Evolutionary conservation across 352 stramenopile genomes (phyloP).

Genomic region (Aphanomyces stellatus): DNA sequence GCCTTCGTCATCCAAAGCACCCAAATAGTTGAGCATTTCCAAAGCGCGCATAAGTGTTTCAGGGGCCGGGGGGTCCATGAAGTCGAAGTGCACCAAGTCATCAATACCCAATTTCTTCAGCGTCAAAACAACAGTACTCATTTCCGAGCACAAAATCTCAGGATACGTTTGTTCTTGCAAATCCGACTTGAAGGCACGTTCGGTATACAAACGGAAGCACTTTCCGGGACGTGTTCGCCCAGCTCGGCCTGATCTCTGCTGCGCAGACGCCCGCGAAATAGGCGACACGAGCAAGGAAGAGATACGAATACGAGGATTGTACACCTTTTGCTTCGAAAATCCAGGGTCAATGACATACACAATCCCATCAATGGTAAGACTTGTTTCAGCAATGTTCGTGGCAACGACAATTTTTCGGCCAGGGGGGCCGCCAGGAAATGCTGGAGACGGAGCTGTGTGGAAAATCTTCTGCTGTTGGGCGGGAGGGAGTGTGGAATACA

Average conservation of each 20-base stretch:
- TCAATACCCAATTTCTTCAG: constrained; percentile 98
- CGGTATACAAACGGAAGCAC: constrained; percentile 97
- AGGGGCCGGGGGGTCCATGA: constrained; percentile 98
- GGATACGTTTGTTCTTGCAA: constrained; percentile 98
- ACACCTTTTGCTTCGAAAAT: constrained; percentile 99
- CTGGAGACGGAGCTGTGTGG: constrained; percentile 62
- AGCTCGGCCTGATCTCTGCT: constrained; percentile 89
- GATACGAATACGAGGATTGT: constrained; percentile 97
- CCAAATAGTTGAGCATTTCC: constrained; percentile 98
- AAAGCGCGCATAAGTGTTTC: constrained; percentile 98
- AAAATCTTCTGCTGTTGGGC: constrained; percentile 30
- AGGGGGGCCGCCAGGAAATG: constrained; percentile 38
- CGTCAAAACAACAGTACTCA: constrained; percentile 95
- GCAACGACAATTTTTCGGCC: constrained; percentile 95
- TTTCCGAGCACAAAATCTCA: constrained; percentile 96
- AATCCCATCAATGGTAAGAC: constrained; percentile 99
- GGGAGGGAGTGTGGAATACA: constrained; percentile 27
- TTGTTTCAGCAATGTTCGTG: constrained; percentile 99
- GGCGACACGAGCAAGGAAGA: constrained; percentile 97
- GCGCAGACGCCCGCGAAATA: constrained; percentile 94
- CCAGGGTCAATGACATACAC: constrained; percentile 99
- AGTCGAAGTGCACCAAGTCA: constrained; percentile 99
- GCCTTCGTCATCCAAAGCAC: constrained; percentile 96
- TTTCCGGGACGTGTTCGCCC: constrained; percentile 89
- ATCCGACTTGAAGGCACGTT: constrained; percentile 95